phyloP scores from a whole-genome alignment of 108 stramenopile genomes.

The Fistulifera solaris region DNA sequence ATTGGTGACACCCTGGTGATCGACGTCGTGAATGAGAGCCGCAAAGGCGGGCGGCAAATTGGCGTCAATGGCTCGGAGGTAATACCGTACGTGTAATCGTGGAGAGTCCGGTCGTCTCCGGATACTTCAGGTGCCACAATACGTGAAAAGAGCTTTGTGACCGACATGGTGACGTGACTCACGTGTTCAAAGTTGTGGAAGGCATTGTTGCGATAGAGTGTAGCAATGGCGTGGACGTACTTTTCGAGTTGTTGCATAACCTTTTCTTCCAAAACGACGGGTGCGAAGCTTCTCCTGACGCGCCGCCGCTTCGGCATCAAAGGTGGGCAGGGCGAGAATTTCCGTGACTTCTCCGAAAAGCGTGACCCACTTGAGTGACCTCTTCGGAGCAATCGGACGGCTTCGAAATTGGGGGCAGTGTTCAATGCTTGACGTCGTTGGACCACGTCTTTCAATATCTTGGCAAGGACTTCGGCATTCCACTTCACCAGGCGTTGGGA shows the following conservation, averaged over 20 bases:
- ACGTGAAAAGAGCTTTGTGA: constrained; percentile 20
- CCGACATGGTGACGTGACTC: constrained; percentile 39
- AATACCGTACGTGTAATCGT: constrained; percentile 6
- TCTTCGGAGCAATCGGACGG: not conserved
- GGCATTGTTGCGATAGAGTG: constrained; percentile 35
- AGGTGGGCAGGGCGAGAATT: constrained; percentile 22
- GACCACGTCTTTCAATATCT: not conserved
- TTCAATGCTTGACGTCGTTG: not conserved
- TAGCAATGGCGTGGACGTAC: constrained; percentile 18
- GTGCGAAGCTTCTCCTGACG: constrained; percentile 5
- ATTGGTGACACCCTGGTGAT: not conserved
- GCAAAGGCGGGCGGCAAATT: constrained; percentile 1
- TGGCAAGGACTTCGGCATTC: constrained; percentile 3
- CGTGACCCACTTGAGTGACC: not conserved
- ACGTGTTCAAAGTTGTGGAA: constrained; percentile 64
- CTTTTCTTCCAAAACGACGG: constrained; percentile 5
- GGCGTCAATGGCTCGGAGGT: constrained; percentile 3
- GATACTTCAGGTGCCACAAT: constrained; percentile 23
- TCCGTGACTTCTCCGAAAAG: constrained; percentile 30
- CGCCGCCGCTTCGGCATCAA: constrained; percentile 10
- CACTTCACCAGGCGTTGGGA: constrained; percentile 1
- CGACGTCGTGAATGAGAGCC: constrained; percentile 3
- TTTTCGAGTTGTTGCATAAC: constrained; percentile 18
- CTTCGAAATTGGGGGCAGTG: not conserved
- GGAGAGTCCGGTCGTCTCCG: not conserved